These are phyloP conservation scores for Sphagnum contortum DNA, from an alignment of 225 moss, liverwort and hornwort species.

Conservation along the genomic window DNA sequence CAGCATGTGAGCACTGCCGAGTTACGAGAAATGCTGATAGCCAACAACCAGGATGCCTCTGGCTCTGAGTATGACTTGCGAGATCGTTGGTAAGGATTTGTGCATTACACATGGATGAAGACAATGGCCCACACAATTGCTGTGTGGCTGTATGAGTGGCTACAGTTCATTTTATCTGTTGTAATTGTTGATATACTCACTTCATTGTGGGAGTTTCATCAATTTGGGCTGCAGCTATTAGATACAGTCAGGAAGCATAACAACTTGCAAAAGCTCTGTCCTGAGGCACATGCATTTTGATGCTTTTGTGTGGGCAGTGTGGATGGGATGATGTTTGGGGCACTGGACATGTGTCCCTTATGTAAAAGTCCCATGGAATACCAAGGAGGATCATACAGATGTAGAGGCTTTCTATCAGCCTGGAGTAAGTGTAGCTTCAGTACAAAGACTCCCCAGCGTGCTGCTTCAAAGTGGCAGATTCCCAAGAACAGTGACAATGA, in stretches of 20 bases:
- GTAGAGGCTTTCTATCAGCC: constrained; percentile 84
- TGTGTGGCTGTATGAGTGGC: too few relatives aligned
- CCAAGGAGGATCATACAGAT: constrained; percentile 72
- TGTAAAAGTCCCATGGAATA: constrained; percentile 86
- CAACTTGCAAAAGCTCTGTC: too few relatives aligned
- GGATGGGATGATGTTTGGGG: constrained; percentile 98
- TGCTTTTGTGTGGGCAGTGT: constrained; percentile 45
- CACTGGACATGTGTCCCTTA: constrained; percentile 67
- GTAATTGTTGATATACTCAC: too few relatives aligned
- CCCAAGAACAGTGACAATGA: constrained; percentile 54
- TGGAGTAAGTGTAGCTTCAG: constrained; percentile 89
- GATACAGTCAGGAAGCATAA: too few relatives aligned
- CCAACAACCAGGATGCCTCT: constrained; percentile 62
- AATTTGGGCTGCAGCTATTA: too few relatives aligned
- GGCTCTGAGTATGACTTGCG: constrained; percentile 82
- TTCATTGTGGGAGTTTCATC: too few relatives aligned
- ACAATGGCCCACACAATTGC: too few relatives aligned
- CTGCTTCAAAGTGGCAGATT: constrained; percentile 62
- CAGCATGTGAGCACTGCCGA: constrained; percentile 52
- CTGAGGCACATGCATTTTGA: neutral
- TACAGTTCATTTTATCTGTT: too few relatives aligned
- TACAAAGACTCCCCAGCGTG: constrained; percentile 52
- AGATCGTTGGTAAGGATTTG: constrained; percentile 71
- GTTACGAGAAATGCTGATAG: constrained; percentile 55
- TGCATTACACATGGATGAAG: neutral